Base-by-base conservation (phyloP, 352 stramenopile species). In the Pythium folliculosum region DNA sequence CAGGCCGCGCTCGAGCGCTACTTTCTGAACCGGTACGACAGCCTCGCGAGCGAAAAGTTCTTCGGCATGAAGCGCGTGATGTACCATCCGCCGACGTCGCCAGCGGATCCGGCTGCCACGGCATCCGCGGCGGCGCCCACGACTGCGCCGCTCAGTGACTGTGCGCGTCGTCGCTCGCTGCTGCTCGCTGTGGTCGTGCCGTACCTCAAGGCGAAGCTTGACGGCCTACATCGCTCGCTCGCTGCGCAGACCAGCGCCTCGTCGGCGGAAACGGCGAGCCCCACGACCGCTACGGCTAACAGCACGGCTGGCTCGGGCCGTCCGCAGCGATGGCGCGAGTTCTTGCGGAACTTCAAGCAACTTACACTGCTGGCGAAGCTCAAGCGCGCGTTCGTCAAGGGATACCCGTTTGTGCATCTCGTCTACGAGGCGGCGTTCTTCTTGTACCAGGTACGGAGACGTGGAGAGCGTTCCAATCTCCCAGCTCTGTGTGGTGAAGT, bases 11-110 rank as follows among this genome's bases (percentile, higher is more conserved):
- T 90, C 7, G 86, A 94, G 71, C 66, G 75, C 50, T 92, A 93
- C 66, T 96, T 92, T 53, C 67, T 96, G 21, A 75, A 73, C 19
- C 75, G 81, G 23, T 92, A 96, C 65, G 86, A 94, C 60, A 82
- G 82, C 57, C 63, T 94, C 30, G 76, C 80, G n/a, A 89, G 76
- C 4, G 88, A 96, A 71, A 90, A 90, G 56, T 94, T 94, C 43
- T 94, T 91, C 65, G 86, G 88, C 35, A 92, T 96, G 76, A 94
- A 94, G 70, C 84, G 88, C 52, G 84, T 94, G 9, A 72, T 82
- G 71, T 76, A 83, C 37, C 32, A 69, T n/a, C 48, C 67, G 38
- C 43, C n/a, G 5, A 64, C 35, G 0, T 5, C 48, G 21, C 23
- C 3, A 9, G 59, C 55, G 22, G 52, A 58, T 22, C 57, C 59